Percentiles rank a stretch among this genome's conserved stretches.
Conservation (phyloP, 106 monocot genomes). For the Dioscorea dumetorum region DNA sequence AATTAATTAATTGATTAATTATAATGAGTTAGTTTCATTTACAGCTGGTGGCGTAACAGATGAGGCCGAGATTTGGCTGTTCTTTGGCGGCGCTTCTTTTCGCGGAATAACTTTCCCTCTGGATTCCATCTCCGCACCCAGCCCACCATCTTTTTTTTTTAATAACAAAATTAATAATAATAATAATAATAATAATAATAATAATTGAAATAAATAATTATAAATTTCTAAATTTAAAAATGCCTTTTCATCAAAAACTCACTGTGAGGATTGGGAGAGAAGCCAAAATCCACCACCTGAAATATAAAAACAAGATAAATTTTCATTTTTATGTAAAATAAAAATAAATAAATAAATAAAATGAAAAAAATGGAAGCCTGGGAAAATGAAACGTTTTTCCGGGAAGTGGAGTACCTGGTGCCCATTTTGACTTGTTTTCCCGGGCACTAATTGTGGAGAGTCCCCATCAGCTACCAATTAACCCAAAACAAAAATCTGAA, state of each 20-base stretch:
- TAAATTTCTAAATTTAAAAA: not conserved
- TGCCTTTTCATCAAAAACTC: not conserved
- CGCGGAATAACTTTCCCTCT: constrained; percentile 5
- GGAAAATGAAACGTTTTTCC: not conserved
- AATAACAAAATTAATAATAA: not conserved
- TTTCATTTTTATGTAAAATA: not conserved
- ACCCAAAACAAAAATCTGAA: not conserved
- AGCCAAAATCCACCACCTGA: constrained; percentile 36
- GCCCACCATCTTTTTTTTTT: constrained; percentile 10
- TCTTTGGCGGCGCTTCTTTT: constrained; percentile 12
- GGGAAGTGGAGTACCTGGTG: constrained; percentile 18
- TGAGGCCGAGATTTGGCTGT: constrained; percentile 3
- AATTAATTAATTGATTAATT: not conserved
- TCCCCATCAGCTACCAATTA: constrained; percentile 44
- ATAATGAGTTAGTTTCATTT: constrained; percentile 4
- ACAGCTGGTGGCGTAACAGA: constrained; percentile 36
- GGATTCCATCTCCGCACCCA: constrained; percentile 8
- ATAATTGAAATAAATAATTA: not conserved
- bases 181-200: not conserved
- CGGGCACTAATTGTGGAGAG: constrained; percentile 30
- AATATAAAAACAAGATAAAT: not conserved
- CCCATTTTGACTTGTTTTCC: constrained; percentile 28
- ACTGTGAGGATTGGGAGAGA: constrained; percentile 41
- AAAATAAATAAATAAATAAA: not conserved
- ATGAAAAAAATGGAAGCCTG: not conserved